Conservation (phyloP, 2,329 filamentous ascomycete species). For the Davidsoniella virescens region DNA sequence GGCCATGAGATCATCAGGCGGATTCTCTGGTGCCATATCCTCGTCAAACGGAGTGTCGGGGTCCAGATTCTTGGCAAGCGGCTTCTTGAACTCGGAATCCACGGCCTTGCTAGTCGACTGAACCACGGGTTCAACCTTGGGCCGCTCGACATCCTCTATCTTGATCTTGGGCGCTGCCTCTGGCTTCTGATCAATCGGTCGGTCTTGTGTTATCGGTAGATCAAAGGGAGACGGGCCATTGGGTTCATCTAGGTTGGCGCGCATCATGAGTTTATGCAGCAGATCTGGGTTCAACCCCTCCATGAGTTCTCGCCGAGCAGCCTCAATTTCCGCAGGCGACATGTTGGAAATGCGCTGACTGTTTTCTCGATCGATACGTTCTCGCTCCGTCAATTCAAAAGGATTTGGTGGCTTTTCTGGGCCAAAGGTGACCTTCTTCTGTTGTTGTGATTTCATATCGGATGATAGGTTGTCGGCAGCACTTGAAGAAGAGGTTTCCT, state of each 20-base stretch:
- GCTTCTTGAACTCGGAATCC: not conserved
- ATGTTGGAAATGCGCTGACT: constrained; percentile 55
- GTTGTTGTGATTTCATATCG: not conserved
- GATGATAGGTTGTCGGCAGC: not conserved
- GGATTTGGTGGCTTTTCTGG: constrained; percentile 14
- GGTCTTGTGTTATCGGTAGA: constrained; percentile 13
- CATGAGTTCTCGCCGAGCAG: constrained; percentile 67
- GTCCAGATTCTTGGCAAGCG: constrained; percentile 14
- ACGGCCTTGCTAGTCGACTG: not conserved
- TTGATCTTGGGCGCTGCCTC: constrained; percentile 20
- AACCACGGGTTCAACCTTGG: constrained; percentile 1
- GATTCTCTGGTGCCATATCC: constrained; percentile 25
- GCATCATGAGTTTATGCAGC: constrained; percentile 58
- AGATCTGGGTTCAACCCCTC: constrained; percentile 58
- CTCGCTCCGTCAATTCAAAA: constrained; percentile 42
- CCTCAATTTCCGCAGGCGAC: constrained; percentile 66
- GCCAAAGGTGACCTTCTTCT: constrained; percentile 9
- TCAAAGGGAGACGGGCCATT: constrained; percentile 30
- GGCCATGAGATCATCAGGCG: constrained; percentile 27
- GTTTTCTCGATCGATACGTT: constrained; percentile 72
- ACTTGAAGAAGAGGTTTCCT: not conserved
- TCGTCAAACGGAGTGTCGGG: constrained; percentile 22
- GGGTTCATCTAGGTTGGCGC: constrained; percentile 57
- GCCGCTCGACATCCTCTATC: constrained; percentile 19
- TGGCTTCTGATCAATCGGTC: constrained; percentile 9